Conservation (phyloP, 1,284 basidiomycete species). For the Rhodotorula sp. region DNA sequence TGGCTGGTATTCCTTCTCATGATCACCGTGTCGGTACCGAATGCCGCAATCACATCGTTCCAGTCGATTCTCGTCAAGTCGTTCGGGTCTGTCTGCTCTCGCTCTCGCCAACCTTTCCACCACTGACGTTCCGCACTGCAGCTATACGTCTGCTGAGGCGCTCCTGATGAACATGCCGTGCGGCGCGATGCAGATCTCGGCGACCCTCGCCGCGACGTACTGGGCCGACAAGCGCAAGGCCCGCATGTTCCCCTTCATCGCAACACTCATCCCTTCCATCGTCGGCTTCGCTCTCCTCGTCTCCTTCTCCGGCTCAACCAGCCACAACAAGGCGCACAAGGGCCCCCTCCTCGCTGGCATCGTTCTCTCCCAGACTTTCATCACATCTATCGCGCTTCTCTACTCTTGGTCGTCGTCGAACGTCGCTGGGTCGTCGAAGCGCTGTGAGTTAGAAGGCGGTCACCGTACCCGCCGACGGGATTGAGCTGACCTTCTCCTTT, state of each 20-base stretch:
- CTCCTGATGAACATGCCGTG: conserved; percentile 63
- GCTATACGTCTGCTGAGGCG: conserved; percentile 66
- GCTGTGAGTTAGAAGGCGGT: conserved; percentile 9
- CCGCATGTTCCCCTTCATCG: conserved; percentile 21
- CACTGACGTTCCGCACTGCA: conserved; percentile 49
- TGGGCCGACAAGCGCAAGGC: conserved; percentile 58
- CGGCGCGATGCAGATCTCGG: conserved; percentile 54
- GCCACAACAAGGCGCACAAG: conserved; percentile 49
- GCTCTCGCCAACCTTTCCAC: conserved; percentile 25
- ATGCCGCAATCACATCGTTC: conserved; percentile 53
- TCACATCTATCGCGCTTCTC: conserved; percentile 61
- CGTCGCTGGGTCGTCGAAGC: conserved; percentile 67
- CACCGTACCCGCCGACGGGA: background rate
- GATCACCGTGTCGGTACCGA: conserved; percentile 60
- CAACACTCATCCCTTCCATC: conserved; percentile 54
- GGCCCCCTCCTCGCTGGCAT: conserved; percentile 62
- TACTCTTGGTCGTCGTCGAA: conserved; percentile 69
- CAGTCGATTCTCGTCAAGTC: conserved; percentile 48
- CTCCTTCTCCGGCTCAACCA: conserved; percentile 56
- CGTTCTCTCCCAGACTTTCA: conserved; percentile 55
- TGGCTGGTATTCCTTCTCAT: conserved; percentile 64
- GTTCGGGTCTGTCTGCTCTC: background rate
- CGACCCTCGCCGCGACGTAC: conserved; percentile 59
- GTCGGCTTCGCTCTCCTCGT: conserved; percentile 62
- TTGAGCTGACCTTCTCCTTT: conserved; percentile 22